Conservation (phyloP, 352 stramenopile genomes). For the Phytophthora kernoviae region DNA sequence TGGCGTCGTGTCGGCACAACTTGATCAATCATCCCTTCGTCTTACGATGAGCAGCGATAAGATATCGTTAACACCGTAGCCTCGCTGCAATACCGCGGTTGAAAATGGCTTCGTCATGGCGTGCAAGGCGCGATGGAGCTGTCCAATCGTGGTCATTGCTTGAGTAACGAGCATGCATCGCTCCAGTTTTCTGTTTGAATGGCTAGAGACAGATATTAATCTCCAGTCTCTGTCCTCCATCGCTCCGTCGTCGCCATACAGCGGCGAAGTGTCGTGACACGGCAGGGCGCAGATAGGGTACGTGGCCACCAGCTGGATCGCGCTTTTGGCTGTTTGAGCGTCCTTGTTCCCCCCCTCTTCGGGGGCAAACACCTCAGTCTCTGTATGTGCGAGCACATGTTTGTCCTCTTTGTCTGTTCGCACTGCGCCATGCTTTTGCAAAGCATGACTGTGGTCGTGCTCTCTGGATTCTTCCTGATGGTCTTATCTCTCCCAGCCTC, state of each 20-base stretch:
- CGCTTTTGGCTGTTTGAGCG: not conserved
- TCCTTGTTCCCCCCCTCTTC: not conserved
- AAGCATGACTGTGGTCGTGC: not conserved
- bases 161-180: too few species aligned
- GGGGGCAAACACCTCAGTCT: not conserved
- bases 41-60: too few species aligned
- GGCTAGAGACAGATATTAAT: not conserved
- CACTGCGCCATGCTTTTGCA: not conserved
- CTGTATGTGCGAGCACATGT: not conserved
- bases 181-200: not conserved
- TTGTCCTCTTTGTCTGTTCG: slow-evolving; percentile 1
- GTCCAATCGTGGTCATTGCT: too few species aligned
- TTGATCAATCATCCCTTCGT: too few species aligned
- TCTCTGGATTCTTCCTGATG: slow-evolving; percentile 3
- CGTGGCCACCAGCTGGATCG: not conserved
- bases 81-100: too few species aligned
- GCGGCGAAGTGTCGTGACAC: not conserved
- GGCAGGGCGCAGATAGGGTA: not conserved
- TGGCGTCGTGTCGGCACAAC: too few species aligned
- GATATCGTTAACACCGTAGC: too few species aligned
- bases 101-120: not conserved
- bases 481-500: slow-evolving; percentile 4
- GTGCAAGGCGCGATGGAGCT: not conserved
- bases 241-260: not conserved
- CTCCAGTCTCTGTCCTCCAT: not conserved